Evolutionary conservation across 495 filamentous ascomycete species (phyloP).

Genomic region (Hypomontagnella monticulosa): DNA sequence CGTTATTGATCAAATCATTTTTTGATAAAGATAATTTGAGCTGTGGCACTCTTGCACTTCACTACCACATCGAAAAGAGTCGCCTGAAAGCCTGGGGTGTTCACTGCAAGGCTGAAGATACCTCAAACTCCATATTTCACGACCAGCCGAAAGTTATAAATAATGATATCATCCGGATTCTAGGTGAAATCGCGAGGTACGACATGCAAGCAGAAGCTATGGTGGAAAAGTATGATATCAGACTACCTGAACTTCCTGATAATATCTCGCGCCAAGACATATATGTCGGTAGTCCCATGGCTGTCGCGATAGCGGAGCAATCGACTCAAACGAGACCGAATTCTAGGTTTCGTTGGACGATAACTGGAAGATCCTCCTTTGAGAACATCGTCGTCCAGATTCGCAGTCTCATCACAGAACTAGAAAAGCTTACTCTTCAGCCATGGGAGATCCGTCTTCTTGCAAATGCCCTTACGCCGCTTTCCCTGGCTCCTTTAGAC

Average conservation of each 20-base stretch:
- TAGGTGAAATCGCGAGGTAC: not conserved
- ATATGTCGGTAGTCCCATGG: constrained; percentile 25
- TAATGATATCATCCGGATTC: not conserved
- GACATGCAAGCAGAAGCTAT: not conserved
- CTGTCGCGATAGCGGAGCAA: not conserved
- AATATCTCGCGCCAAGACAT: not conserved
- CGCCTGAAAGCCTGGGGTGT: not conserved
- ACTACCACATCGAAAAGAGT: not conserved
- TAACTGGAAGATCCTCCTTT: not conserved
- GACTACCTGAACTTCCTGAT: not conserved
- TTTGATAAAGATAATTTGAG: not conserved
- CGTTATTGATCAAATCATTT: not conserved
- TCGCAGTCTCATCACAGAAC: not conserved
- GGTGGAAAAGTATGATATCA: not conserved
- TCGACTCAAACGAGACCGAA: not conserved
- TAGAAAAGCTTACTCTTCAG: not conserved
- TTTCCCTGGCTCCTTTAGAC: too few relatives aligned
- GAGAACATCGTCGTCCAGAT: not conserved
- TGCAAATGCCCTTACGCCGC: too few relatives aligned
- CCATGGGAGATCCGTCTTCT: not conserved
- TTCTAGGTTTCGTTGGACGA: not conserved
- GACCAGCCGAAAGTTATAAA: not conserved
- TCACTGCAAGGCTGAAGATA: not conserved
- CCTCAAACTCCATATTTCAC: not conserved
- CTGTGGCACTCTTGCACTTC: not conserved